Percentiles rank a stretch among this genome's conserved stretches.
Evolutionary conservation across 2,329 filamentous ascomycete species (phyloP).

Genomic region (Colletotrichum agaves): DNA sequence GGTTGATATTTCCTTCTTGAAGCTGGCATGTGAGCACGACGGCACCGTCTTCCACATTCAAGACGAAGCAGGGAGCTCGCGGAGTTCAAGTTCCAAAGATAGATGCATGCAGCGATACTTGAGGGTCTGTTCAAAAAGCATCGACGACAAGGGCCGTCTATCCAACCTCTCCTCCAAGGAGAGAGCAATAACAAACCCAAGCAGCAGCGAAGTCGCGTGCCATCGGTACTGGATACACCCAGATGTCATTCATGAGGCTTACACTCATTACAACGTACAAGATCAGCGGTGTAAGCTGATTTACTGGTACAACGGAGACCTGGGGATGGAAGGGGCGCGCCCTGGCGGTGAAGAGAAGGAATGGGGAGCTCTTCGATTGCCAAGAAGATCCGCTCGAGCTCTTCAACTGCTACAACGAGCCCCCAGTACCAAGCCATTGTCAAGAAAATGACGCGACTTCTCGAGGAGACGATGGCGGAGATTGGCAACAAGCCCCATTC

Average conservation of each 20-base stretch:
- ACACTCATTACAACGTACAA: conserved; percentile 63
- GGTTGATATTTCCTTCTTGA: too few relatives aligned
- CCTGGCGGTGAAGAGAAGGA: conserved; percentile 55
- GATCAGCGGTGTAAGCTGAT: conserved; percentile 65
- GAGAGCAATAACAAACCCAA: conserved; percentile 48
- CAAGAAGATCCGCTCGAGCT: conserved; percentile 59
- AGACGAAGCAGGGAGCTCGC: conserved; percentile 52
- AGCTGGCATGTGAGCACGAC: conserved; percentile 53
- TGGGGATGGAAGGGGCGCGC: conserved; percentile 57
- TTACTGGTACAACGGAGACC: conserved; percentile 65
- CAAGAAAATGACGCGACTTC: conserved; percentile 50
- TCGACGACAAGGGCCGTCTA: conserved; percentile 64
- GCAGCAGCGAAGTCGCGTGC: conserved; percentile 64
- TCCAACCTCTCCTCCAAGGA: conserved; percentile 48
- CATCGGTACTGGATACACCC: conserved; percentile 68
- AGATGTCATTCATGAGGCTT: conserved; percentile 59
- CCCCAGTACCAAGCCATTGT: conserved; percentile 50
- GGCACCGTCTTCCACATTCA: conserved; percentile 59
- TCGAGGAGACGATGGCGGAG: conserved; percentile 62
- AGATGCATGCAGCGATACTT: conserved; percentile 67
- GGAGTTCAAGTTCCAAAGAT: conserved; percentile 66
- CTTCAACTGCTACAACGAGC: conserved; percentile 57
- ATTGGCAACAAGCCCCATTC: conserved; percentile 59
- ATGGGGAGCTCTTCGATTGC: conserved; percentile 66
- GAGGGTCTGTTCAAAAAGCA: conserved; percentile 60